Evolutionary conservation across 2,329 filamentous ascomycete genomes (phyloP).

Genomic region (Chrysosporium keratinophilum): DNA sequence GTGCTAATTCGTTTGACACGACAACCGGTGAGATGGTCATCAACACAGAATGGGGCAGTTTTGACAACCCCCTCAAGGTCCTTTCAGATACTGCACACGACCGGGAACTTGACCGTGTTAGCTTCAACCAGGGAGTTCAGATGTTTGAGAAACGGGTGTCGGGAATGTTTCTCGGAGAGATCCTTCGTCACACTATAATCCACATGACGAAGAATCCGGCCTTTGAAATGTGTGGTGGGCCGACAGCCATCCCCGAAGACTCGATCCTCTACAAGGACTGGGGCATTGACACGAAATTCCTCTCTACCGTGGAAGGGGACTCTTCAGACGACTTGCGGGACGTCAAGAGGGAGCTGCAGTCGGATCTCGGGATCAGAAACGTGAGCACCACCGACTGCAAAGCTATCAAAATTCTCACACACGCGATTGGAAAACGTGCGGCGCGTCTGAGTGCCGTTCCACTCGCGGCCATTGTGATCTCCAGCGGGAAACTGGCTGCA

Average conservation of each 20-base stretch:
- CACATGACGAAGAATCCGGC: constrained; percentile 58
- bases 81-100: constrained; percentile 82
- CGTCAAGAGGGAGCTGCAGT: constrained; percentile 68
- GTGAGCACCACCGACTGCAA: constrained; percentile 74
- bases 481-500: constrained; percentile 60
- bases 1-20: constrained; percentile 52
- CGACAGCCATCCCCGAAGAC: constrained; percentile 55
- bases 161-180: constrained; percentile 96
- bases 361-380: constrained; percentile 63
- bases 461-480: constrained; percentile 71
- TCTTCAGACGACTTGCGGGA: constrained; percentile 59
- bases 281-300: constrained; percentile 83
- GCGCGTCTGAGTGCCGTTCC: constrained; percentile 81
- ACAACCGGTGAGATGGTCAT: constrained; percentile 90
- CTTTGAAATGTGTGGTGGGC: constrained; percentile 65
- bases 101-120: constrained; percentile 62
- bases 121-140: constrained; percentile 84
- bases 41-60: constrained; percentile 97
- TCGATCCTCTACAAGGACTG: constrained; percentile 67
- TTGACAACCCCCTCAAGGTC: constrained; percentile 85
- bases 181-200: constrained; percentile 67
- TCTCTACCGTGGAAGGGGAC: constrained; percentile 79
- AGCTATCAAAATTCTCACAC: constrained; percentile 72
- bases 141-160: constrained; percentile 99
- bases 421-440: constrained; percentile 76